Conservation (phyloP, 2,329 filamentous ascomycete genomes). For the Alternaria ventricosa region DNA sequence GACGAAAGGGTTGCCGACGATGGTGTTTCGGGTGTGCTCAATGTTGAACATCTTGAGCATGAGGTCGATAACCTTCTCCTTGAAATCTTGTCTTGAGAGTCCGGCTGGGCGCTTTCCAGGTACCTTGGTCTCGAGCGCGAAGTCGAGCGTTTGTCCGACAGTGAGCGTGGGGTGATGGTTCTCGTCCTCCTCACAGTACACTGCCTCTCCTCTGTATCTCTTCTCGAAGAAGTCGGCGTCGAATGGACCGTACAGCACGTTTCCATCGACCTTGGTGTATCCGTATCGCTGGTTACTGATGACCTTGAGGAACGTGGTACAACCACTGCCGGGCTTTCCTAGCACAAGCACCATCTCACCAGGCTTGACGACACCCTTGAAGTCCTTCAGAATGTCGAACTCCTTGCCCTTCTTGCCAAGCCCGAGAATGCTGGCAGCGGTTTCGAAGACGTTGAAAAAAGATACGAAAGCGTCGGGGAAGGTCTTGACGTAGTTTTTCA, state of each 20-base stretch:
- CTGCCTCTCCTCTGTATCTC: slow-evolving; percentile 78
- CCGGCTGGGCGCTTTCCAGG: slow-evolving; percentile 80
- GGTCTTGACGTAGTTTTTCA: slow-evolving; percentile 73
- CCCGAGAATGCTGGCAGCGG: slow-evolving; percentile 68
- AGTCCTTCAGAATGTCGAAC: slow-evolving; percentile 75
- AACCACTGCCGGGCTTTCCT: slow-evolving; percentile 72
- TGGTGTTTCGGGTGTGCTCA: slow-evolving; percentile 82
- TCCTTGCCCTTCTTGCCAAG: slow-evolving; percentile 72
- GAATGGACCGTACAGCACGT: slow-evolving; percentile 80
- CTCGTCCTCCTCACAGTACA: slow-evolving; percentile 88
- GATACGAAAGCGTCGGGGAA: slow-evolving; percentile 79
- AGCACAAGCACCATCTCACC: slow-evolving; percentile 90
- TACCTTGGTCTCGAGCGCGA: slow-evolving; percentile 84
- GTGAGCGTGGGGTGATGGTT: slow-evolving; percentile 85
- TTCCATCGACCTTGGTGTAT: slow-evolving; percentile 68
- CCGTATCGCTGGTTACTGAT: slow-evolving; percentile 63
- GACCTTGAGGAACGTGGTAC: slow-evolving; percentile 62
- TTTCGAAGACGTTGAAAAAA: slow-evolving; percentile 77
- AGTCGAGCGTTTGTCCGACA: slow-evolving; percentile 84
- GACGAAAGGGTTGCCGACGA: slow-evolving; percentile 82
- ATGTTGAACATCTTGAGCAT: slow-evolving; percentile 94
- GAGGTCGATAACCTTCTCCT: slow-evolving; percentile 74
- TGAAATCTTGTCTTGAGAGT: slow-evolving; percentile 75
- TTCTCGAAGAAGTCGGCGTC: slow-evolving; percentile 71
- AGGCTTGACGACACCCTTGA: slow-evolving; percentile 65